These are phyloP conservation scores for Macrolepiota albuminosa DNA, from an alignment of 768 basidiomycete genomes.

Conservation along the genomic window DNA sequence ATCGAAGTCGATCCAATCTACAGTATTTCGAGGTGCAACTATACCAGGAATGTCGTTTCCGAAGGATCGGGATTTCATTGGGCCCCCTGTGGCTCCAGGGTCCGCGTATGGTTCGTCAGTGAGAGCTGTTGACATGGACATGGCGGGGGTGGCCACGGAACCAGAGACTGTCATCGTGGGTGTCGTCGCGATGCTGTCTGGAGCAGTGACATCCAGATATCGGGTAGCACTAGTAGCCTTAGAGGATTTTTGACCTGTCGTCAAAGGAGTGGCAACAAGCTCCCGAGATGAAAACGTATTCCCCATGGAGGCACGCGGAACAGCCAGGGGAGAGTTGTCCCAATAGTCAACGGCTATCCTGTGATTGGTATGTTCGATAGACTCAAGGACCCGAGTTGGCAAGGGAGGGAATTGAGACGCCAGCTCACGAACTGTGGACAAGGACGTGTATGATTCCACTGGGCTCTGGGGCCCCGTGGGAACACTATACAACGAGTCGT, in stretches of 20 bases:
- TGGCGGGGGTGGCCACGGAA: slow-evolving; percentile 4
- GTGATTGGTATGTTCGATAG: slow-evolving; percentile 4
- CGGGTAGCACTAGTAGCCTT: background rate
- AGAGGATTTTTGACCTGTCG: background rate
- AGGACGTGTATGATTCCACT: slow-evolving; percentile 34
- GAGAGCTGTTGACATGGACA: slow-evolving; percentile 1
- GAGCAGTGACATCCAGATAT: background rate
- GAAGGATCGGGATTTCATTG: background rate
- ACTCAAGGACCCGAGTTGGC: slow-evolving; percentile 29
- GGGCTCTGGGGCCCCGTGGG: slow-evolving; percentile 10
- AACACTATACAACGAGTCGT: slow-evolving; percentile 10
- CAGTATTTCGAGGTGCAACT: background rate
- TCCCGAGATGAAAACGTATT: background rate
- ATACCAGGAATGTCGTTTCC: background rate
- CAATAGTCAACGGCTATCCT: background rate
- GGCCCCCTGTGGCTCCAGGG: background rate
- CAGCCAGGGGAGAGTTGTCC: slow-evolving; percentile 6
- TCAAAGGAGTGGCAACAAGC: background rate
- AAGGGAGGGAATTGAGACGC: slow-evolving; percentile 50
- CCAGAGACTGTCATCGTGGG: slow-evolving; percentile 3
- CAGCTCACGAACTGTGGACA: slow-evolving; percentile 45
- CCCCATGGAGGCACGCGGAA: background rate
- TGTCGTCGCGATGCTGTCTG: slow-evolving; percentile 2
- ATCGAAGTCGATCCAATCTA: slow-evolving; percentile 13
- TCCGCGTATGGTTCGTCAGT: slow-evolving; percentile 6